Evolutionary conservation across 352 stramenopile genomes (phyloP).

Genomic region (Pythium sp.): DNA sequence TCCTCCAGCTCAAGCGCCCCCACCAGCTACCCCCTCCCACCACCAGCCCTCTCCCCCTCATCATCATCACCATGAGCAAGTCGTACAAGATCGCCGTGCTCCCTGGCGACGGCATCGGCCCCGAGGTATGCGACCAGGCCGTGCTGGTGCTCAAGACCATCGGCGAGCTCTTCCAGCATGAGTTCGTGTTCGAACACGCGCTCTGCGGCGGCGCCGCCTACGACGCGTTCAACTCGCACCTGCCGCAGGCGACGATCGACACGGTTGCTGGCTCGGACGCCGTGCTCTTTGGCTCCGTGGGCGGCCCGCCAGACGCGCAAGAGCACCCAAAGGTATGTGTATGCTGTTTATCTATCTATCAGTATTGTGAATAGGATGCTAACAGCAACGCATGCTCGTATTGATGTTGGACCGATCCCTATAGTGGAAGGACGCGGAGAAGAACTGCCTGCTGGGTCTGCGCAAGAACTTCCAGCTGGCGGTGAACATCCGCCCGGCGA

Average conservation of each 20-base stretch:
- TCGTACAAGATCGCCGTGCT: conserved; percentile 93
- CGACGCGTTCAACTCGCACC: conserved; percentile 89
- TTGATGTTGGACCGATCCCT: background rate
- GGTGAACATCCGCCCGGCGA: conserved; percentile 97
- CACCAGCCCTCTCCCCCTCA: background rate
- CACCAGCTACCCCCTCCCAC: background rate
- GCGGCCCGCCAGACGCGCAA: conserved; percentile 91
- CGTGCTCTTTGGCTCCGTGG: conserved; percentile 97
- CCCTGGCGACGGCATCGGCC: conserved; percentile 98
- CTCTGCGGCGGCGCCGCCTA: conserved; percentile 96
- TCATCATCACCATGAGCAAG: conserved; percentile 28
- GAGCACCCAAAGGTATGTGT: conserved; percentile 67
- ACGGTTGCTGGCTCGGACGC: conserved; percentile 86
- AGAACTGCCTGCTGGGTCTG: conserved; percentile 97
- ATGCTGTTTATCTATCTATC: background rate
- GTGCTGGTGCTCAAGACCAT: conserved; percentile 89
- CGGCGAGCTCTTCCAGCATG: conserved; percentile 78
- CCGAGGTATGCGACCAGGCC: conserved; percentile 96
- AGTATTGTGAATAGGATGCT: background rate
- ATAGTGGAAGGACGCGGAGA: conserved; percentile 87
- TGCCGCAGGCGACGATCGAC: conserved; percentile 94
- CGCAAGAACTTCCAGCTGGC: conserved; percentile 97
- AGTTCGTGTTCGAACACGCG: conserved; percentile 93
- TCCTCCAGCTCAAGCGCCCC: conserved; percentile 10
- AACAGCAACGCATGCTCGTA: background rate